Evolutionary conservation across 305 asterid genomes (phyloP).

Genomic region (Salvia sclarea): DNA sequence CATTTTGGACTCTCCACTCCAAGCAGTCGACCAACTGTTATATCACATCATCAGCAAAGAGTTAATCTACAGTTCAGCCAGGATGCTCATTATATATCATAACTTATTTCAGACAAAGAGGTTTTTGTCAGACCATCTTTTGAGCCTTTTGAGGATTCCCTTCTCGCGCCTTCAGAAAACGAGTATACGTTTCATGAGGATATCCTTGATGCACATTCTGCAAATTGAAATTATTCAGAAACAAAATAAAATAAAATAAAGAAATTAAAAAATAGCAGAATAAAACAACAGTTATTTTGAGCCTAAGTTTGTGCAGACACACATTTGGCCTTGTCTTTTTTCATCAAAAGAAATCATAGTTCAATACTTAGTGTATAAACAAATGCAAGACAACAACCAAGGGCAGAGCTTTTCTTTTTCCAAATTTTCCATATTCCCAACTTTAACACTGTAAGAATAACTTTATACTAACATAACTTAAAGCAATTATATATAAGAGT

Average conservation of each 20-base stretch:
- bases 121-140: constrained; percentile 50
- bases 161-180: constrained; percentile 72
- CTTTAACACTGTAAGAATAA: neutral
- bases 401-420: neutral
- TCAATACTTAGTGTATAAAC: neutral
- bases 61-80: constrained; percentile 21
- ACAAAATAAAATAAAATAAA: constrained; percentile 4
- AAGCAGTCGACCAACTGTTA: constrained; percentile 73
- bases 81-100: neutral
- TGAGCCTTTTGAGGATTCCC: constrained; percentile 63
- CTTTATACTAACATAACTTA: neutral
- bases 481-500: neutral
- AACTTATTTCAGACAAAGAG: neutral
- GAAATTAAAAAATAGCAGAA: constrained; percentile 11
- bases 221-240: constrained; percentile 26
- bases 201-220: constrained; percentile 74
- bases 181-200: constrained; percentile 56
- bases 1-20: constrained; percentile 77
- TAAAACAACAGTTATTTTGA: neutral
- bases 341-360: neutral
- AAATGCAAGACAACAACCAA: neutral
- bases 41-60: constrained; percentile 27
- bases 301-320: neutral
- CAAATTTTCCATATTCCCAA: neutral
- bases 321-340: neutral